Evolutionary conservation across 1,139 yeast genomes (phyloP), one percentile per base, ranked within the genome.

Genomic region (Hanseniaspora gamundiae): DNA sequence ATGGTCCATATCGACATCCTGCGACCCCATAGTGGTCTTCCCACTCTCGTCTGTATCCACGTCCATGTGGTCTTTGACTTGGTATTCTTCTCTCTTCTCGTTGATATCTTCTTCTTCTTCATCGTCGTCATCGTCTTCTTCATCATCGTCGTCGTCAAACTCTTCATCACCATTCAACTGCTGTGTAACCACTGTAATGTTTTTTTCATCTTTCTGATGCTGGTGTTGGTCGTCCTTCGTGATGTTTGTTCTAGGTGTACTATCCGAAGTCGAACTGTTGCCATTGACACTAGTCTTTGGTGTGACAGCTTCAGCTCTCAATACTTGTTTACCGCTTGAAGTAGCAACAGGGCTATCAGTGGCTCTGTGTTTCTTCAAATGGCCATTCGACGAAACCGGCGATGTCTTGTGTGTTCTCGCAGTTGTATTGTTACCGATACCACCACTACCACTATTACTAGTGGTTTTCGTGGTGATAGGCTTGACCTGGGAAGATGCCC

Each of bases 111-210:
- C 41, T 10, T 40, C 43, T 4, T n/a, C 24, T 20, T 42, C 41
- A n/a, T 27, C 33, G 10, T 17, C 39, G 2, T 40, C 45, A n/a
- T 43, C 43, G 13, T 42, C 45, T 19, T 33, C 40, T 35, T 42
- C 45, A 3, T 58, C 68, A 14, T 61, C 68, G 33, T 62, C 62
- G 11, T 61, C 68, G 21, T 20, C 42, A 2, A 13, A 6, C 27
- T 38, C 43, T 26, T 42, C 42, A 10, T 42, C 45, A 9, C n/a
- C 13, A 4, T 19, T 43, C 21, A 28, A 35, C 24, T 35, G 17
- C 36, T 43, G 30, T 28, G 20, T 38, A n/a, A 21, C 17, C 4
- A 40, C 28, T 22, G 36, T 35, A 26, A 40, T 41, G 31, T 28
- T 35, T 11, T n/a, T 29, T 11, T 38, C 30, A 3, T 31, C 39